Conservation (phyloP, 2,329 filamentous ascomycete genomes). For the Hirsutella minnesotensis region DNA sequence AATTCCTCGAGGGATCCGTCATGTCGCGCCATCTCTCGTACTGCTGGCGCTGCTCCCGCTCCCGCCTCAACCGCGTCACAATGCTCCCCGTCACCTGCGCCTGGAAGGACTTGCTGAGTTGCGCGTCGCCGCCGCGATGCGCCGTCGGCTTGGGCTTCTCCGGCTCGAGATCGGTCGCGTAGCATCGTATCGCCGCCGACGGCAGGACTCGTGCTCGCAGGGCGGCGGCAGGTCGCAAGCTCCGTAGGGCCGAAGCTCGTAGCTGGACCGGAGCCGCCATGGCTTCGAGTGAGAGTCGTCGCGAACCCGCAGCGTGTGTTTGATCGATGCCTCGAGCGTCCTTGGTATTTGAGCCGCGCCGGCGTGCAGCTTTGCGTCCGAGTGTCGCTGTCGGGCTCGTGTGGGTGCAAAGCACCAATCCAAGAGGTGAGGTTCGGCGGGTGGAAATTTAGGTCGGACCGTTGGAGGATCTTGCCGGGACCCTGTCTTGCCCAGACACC, state of each 20-base stretch:
- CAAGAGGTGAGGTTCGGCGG: too few relatives aligned
- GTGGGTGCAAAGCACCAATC: too few relatives aligned
- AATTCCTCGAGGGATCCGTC: slow-evolving; percentile 31
- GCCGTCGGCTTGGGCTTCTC: slow-evolving; percentile 18
- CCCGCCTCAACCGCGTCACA: slow-evolving; percentile 39
- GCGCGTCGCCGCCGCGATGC: slow-evolving; percentile 22
- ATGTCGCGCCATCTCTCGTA: slow-evolving; percentile 30
- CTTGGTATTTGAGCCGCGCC: too few relatives aligned
- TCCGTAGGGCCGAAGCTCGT: slow-evolving; percentile 18
- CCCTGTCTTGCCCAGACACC: too few relatives aligned
- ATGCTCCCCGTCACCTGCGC: slow-evolving; percentile 51
- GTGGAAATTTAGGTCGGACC: too few relatives aligned
- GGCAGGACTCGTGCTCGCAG: slow-evolving; percentile 9
- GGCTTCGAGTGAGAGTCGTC: too few relatives aligned
- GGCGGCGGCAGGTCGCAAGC: slow-evolving; percentile 6
- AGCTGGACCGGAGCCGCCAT: slow-evolving; percentile 17
- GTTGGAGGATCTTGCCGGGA: too few relatives aligned
- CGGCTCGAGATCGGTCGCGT: slow-evolving; percentile 23
- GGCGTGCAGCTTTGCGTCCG: too few relatives aligned
- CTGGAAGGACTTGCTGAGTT: slow-evolving; percentile 34
- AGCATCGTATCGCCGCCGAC: slow-evolving; percentile 14
- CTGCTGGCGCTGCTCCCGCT: slow-evolving; percentile 40
- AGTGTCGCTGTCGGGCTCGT: too few relatives aligned
- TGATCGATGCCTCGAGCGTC: too few relatives aligned
- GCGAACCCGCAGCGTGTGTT: too few relatives aligned